Evolutionary conservation across 2,329 filamentous ascomycete species (phyloP).

Genomic region (Botryotinia convoluta): DNA sequence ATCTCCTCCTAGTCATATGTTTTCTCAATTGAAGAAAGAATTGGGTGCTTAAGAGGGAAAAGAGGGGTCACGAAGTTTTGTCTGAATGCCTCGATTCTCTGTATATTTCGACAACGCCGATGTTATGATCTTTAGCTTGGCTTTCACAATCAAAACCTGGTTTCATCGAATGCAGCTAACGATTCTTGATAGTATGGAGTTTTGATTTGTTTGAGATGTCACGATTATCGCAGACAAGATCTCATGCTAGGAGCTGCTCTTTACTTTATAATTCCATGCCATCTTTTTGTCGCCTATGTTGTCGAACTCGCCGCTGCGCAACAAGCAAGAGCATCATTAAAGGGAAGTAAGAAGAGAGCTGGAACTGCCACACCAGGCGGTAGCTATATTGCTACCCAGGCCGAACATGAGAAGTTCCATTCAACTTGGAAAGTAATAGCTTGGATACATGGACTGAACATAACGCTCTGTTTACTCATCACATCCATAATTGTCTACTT

Average conservation of each 20-base stretch:
- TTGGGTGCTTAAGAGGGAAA: background rate
- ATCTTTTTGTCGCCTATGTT: slow-evolving; percentile 84
- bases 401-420: slow-evolving; percentile 62
- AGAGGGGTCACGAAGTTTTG: background rate
- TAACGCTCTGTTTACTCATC: slow-evolving; percentile 74
- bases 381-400: slow-evolving; percentile 38
- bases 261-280: slow-evolving; percentile 84
- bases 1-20: background rate
- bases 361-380: slow-evolving; percentile 38
- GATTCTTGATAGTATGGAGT: slow-evolving; percentile 68
- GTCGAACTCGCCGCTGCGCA: slow-evolving; percentile 82
- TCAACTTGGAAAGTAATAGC: slow-evolving; percentile 78
- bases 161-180: slow-evolving; percentile 22
- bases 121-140: background rate
- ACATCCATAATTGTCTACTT: slow-evolving; percentile 87
- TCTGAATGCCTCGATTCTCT: background rate
- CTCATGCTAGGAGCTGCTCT: slow-evolving; percentile 71
- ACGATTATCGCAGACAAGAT: slow-evolving; percentile 80
- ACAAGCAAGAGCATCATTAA: slow-evolving; percentile 69
- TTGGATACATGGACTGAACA: slow-evolving; percentile 78
- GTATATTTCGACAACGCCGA: background rate
- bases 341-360: slow-evolving; percentile 47
- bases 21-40: background rate
- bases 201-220: slow-evolving; percentile 84
- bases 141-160: background rate